Evolutionary conservation across 345 rosid genomes (phyloP).

Genomic region (Trapa bicornis): DNA sequence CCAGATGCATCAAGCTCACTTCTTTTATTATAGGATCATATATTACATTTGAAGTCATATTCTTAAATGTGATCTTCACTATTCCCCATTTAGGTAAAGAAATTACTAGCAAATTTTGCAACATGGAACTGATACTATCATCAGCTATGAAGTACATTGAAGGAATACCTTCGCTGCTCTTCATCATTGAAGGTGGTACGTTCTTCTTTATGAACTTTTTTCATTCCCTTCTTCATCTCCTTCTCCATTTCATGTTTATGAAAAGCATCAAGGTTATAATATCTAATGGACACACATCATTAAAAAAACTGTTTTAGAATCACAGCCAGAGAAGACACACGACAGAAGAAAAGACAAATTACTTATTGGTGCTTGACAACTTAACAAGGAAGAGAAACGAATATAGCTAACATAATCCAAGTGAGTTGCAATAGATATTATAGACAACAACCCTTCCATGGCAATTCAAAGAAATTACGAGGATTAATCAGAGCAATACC

Average conservation of each 20-base stretch:
- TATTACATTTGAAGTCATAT: background rate
- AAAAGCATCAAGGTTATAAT: constrained; percentile 83
- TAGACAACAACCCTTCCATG: background rate
- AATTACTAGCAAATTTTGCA: background rate
- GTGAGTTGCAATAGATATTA: background rate
- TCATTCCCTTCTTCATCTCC: constrained; percentile 53
- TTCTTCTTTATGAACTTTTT: constrained; percentile 24
- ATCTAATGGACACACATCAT: constrained; percentile 28
- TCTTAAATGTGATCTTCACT: background rate
- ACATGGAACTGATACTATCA: background rate
- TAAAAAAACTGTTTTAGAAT: background rate
- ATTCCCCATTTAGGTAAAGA: background rate
- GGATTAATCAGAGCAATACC: background rate
- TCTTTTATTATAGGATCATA: background rate
- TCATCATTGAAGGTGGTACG: constrained; percentile 41
- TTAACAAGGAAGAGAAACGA: background rate
- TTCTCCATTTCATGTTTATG: constrained; percentile 59
- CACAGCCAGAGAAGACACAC: background rate
- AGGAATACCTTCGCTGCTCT: constrained; percentile 74
- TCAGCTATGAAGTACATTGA: background rate
- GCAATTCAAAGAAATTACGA: background rate
- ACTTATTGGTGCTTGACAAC: background rate
- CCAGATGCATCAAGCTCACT: background rate
- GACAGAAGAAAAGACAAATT: background rate
- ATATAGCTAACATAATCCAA: background rate